Evolutionary conservation across 257 asterid species (phyloP).

Genomic region (Cynanchum wilfordii): DNA sequence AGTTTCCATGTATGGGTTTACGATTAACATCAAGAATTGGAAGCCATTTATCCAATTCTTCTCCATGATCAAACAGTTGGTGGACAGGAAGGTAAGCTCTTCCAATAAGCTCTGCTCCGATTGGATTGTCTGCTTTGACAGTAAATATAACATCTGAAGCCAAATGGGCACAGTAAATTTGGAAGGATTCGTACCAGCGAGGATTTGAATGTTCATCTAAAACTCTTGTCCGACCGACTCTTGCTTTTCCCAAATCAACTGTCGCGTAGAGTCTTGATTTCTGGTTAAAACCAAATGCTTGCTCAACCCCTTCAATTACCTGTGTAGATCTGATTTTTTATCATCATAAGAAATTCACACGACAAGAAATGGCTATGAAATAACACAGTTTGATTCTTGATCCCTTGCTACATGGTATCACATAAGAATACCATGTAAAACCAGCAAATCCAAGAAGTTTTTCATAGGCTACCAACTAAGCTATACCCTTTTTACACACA

Average conservation of each 20-base stretch:
- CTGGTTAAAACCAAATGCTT: constrained; percentile 33
- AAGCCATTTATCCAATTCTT: constrained; percentile 30
- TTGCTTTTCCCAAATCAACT: constrained; percentile 48
- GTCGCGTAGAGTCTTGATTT: constrained; percentile 52
- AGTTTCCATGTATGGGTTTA: constrained; percentile 27
- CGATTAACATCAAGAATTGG: constrained; percentile 23
- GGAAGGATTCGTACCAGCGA: constrained; percentile 40
- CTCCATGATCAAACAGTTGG: constrained; percentile 22
- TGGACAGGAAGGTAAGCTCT: constrained; percentile 36
- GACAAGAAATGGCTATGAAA: background rate
- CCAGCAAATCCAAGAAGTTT: background rate
- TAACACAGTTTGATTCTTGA: background rate
- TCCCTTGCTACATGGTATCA: no score
- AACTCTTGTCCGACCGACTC: constrained; percentile 51
- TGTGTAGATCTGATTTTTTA: background rate
- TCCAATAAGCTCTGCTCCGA: constrained; percentile 38
- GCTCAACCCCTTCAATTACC: constrained; percentile 54
- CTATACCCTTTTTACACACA: no score
- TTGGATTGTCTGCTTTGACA: constrained; percentile 27
- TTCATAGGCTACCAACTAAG: no score
- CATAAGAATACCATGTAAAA: background rate
- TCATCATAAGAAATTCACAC: background rate
- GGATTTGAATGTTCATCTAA: constrained; percentile 21
- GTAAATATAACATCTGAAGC: constrained; percentile 32
- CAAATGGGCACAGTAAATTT: constrained; percentile 38